These are phyloP conservation scores for Aegilops sharonensis DNA, from an alignment of 176 grass and related monocot species.

Conservation along the genomic window DNA sequence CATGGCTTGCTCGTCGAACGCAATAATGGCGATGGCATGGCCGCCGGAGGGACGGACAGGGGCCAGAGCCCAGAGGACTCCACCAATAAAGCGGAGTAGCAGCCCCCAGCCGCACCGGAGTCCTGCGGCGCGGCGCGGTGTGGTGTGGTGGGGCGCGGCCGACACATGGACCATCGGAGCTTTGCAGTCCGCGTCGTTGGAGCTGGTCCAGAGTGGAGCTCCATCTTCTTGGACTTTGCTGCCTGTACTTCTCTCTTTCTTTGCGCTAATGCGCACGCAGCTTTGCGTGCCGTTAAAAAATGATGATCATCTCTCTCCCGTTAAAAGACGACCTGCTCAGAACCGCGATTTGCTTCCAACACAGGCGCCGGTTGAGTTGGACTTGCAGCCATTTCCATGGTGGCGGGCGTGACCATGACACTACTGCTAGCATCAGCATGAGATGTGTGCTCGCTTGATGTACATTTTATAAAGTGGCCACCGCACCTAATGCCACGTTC, in stretches of 20 bases:
- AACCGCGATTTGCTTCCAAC: neutral
- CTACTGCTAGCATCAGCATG: neutral
- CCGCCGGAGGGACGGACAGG: neutral
- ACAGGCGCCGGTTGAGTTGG: neutral
- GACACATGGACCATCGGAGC: neutral
- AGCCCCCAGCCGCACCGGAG: neutral
- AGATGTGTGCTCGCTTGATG: neutral
- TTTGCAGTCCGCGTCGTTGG: neutral
- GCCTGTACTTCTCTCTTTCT: neutral
- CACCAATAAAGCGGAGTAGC: neutral
- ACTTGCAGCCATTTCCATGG: no score
- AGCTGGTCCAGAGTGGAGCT: neutral
- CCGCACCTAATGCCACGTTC: neutral
- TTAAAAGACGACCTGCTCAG: neutral
- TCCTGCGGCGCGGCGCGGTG: no score
- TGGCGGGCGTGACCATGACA: neutral
- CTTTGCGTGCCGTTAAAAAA: neutral
- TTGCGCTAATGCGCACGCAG: no score
- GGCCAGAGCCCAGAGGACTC: no score
- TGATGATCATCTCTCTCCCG: neutral
- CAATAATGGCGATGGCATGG: conserved; percentile 10
- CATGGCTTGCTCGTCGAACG: conserved; percentile 12
- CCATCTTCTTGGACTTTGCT: neutral
- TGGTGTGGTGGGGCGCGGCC: no score
- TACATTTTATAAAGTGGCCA: neutral